Evolutionary conservation across 2,329 filamentous ascomycete genomes (phyloP).

Genomic region (Diaporthe humulicola): DNA sequence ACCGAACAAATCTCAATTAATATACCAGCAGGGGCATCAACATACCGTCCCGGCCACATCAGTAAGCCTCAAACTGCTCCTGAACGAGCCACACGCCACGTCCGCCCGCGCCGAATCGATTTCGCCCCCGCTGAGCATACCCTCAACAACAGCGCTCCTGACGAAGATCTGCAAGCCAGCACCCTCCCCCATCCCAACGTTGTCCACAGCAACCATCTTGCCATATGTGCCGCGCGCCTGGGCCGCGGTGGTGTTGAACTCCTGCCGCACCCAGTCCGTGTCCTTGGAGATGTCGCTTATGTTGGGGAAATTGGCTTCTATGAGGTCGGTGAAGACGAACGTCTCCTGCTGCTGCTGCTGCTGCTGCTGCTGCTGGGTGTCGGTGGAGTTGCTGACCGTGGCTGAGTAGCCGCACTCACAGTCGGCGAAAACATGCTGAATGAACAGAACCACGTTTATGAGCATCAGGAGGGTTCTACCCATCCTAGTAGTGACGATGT

Average conservation of each 20-base stretch:
- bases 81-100: slow-evolving; percentile 78
- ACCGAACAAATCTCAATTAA: neutral
- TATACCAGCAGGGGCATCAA: neutral
- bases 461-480: neutral
- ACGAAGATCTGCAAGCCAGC: slow-evolving; percentile 71
- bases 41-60: slow-evolving; percentile 71
- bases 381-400: slow-evolving; percentile 53
- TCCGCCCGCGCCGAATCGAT: slow-evolving; percentile 72
- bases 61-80: slow-evolving; percentile 76
- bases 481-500: neutral
- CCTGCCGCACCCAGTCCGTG: slow-evolving; percentile 75
- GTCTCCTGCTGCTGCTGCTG: slow-evolving; percentile 42
- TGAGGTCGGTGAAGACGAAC: slow-evolving; percentile 73
- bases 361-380: slow-evolving; percentile 44
- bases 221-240: slow-evolving; percentile 74
- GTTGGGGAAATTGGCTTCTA: slow-evolving; percentile 80
- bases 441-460: slow-evolving; percentile 39
- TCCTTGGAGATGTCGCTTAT: slow-evolving; percentile 61
- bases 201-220: slow-evolving; percentile 70
- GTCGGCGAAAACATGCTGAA: slow-evolving; percentile 52
- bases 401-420: slow-evolving; percentile 82
- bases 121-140: slow-evolving; percentile 73
- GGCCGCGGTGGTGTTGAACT: slow-evolving; percentile 74
- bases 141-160: slow-evolving; percentile 57
- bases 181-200: slow-evolving; percentile 64